phyloP scores from a whole-genome alignment of 163 green algal species.

The Chlorella variabilis region DNA sequence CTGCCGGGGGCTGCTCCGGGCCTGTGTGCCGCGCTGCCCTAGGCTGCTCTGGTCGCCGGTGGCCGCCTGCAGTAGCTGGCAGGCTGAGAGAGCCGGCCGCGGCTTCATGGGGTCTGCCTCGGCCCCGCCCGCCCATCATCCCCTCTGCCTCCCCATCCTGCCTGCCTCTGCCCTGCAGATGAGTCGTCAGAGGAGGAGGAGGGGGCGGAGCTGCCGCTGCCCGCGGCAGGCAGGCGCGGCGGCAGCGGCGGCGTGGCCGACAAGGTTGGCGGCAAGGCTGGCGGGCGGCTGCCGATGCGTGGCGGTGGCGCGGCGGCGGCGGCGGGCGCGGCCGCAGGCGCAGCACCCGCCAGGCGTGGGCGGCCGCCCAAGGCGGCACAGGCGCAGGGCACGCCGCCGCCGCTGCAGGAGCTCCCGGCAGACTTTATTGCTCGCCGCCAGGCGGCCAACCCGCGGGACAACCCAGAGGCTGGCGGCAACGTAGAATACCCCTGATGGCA shows the following conservation, averaged over 20 bases:
- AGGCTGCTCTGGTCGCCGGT: not conserved
- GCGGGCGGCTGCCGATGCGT: conserved; percentile 1
- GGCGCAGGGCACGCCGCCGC: not conserved
- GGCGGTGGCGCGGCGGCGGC: not conserved
- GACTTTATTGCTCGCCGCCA: conserved; percentile 28
- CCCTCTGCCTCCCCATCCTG: too few relatives aligned
- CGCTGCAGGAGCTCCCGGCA: conserved; percentile 15
- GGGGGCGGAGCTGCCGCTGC: not conserved
- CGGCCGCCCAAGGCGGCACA: conserved; percentile 1
- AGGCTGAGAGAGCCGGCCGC: too few relatives aligned
- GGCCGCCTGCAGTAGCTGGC: not conserved
- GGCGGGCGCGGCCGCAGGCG: not conserved
- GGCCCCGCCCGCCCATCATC: not conserved
- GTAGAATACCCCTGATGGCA: conserved; percentile 36
- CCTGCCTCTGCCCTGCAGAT: not conserved
- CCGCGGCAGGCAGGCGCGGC: not conserved
- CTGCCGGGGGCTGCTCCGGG: not conserved
- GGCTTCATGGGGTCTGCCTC: too few relatives aligned
- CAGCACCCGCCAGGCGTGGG: not conserved
- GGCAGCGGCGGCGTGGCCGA: not conserved
- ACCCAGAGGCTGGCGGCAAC: conserved; percentile 22
- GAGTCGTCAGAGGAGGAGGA: not conserved
- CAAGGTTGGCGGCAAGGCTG: not conserved
- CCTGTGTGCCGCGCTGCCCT: not conserved
- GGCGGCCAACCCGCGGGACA: conserved; percentile 38